phyloP scores from a whole-genome alignment of 331 rosid species.

The Phaseolus coccineus region DNA sequence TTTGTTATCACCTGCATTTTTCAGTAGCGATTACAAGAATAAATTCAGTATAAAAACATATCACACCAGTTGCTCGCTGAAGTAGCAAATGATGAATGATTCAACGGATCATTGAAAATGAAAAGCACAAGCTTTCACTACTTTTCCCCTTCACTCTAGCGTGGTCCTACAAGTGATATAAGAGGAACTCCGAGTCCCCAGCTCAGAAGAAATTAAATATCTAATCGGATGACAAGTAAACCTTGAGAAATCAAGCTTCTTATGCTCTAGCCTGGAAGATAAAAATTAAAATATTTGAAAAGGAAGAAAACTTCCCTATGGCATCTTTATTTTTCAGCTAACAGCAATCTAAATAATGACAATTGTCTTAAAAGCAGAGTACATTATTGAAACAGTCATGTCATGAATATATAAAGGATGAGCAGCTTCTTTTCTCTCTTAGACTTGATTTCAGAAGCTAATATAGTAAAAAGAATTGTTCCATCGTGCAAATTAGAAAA shows the following conservation, averaged over 20 bases:
- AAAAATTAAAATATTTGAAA: slow-evolving; percentile 34
- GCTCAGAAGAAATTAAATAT: slow-evolving; percentile 3
- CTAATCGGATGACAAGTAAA: neutral
- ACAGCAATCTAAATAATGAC: slow-evolving; percentile 12
- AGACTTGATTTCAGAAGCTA: slow-evolving; percentile 1
- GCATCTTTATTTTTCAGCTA: slow-evolving; percentile 23
- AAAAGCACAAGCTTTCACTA: slow-evolving; percentile 29
- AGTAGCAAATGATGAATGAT: slow-evolving; percentile 19
- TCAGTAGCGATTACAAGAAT: slow-evolving; percentile 31
- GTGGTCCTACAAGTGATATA: slow-evolving; percentile 4
- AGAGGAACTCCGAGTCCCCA: slow-evolving; percentile 26
- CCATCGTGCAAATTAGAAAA: slow-evolving; percentile 7
- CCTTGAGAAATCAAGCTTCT: slow-evolving; percentile 27
- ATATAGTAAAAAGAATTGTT: slow-evolving; percentile 14
- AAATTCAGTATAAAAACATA: slow-evolving; percentile 9
- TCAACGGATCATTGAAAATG: slow-evolving; percentile 24
- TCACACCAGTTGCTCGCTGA: slow-evolving; percentile 26
- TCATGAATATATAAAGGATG: slow-evolving; percentile 23
- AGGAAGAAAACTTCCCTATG: slow-evolving; percentile 21
- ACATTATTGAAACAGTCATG: slow-evolving; percentile 19
- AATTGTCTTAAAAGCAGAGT: slow-evolving; percentile 27
- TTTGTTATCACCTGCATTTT: slow-evolving; percentile 88
- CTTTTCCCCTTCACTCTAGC: neutral
- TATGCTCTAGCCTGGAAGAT: slow-evolving; percentile 28
- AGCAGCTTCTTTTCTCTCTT: slow-evolving; percentile 16